Percentiles rank a stretch among this genome's conserved stretches.
These are phyloP conservation scores for Geranomyces michiganensis DNA, from an alignment of 192 early-diverging fungal genomes.

Conservation along the genomic window DNA sequence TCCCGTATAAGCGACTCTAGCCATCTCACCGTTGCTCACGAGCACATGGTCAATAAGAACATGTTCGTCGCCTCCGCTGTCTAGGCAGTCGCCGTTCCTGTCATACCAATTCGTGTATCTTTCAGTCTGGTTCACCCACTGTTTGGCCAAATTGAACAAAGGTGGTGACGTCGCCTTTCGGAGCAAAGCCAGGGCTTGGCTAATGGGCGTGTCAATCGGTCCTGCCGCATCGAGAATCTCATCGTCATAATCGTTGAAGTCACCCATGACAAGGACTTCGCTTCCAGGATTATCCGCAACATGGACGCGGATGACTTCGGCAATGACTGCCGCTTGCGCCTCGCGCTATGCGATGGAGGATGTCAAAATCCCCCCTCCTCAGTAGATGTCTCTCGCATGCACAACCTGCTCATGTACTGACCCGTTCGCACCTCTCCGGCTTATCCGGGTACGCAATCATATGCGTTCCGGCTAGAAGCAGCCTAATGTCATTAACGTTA, in stretches of 20 bases:
- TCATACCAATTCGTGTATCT: slow-evolving; percentile 32
- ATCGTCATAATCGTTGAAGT: slow-evolving; percentile 30
- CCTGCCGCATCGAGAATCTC: slow-evolving; percentile 28
- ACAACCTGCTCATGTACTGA: background rate
- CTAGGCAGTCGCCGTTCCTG: slow-evolving; percentile 21
- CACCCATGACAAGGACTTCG: slow-evolving; percentile 28
- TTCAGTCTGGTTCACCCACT: slow-evolving; percentile 16
- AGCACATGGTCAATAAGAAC: slow-evolving; percentile 30
- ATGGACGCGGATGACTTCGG: slow-evolving; percentile 16
- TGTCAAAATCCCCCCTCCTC: background rate
- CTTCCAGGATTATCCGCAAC: background rate
- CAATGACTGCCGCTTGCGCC: slow-evolving; percentile 19
- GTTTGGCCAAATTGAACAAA: slow-evolving; percentile 18
- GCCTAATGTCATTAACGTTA: slow-evolving; percentile 12
- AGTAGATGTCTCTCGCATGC: background rate
- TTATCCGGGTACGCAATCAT: slow-evolving; percentile 31
- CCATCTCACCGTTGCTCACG: slow-evolving; percentile 13
- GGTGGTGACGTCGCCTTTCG: slow-evolving; percentile 20
- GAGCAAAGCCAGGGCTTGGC: slow-evolving; percentile 11
- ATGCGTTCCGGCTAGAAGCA: slow-evolving; percentile 15
- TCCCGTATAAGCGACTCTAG: background rate
- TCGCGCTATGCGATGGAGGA: slow-evolving; percentile 13
- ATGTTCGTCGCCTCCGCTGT: slow-evolving; percentile 22
- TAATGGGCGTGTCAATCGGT: slow-evolving; percentile 21
- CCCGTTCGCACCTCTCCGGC: slow-evolving; percentile 25